Evolutionary conservation across 441 rosid species (phyloP).

Genomic region (Adansonia rubrostipa): DNA sequence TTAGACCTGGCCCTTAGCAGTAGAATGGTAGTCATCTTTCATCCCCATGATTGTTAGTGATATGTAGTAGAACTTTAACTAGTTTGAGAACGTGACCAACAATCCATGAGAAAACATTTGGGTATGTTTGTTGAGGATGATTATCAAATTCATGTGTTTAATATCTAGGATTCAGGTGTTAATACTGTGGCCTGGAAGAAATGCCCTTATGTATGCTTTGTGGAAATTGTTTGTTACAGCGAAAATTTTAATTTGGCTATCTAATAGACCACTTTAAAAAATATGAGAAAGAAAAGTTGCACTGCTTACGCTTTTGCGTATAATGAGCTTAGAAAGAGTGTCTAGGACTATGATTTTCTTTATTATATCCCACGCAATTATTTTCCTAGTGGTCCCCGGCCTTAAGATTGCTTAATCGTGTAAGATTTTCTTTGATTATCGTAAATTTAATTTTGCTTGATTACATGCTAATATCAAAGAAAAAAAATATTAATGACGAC

Average conservation of each 20-base stretch:
- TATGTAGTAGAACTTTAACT: background rate
- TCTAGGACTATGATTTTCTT: background rate
- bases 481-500: constrained; percentile 37
- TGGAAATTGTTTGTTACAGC: background rate
- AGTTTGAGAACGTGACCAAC: background rate
- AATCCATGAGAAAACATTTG: background rate
- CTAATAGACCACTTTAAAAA: no score
- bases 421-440: constrained; percentile 5
- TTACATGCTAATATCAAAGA: constrained; percentile 20
- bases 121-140: background rate
- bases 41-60: background rate
- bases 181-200: background rate
- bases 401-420: constrained; percentile 7
- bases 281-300: background rate
- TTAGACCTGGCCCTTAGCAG: constrained; percentile 2
- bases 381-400: background rate
- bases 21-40: background rate
- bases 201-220: background rate
- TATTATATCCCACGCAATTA: background rate
- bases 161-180: background rate
- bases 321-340: constrained; percentile 1
- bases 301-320: background rate
- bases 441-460: constrained; percentile 24
- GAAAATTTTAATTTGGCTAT: background rate
- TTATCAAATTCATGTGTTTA: constrained; percentile 16